A percentile compares a stretch with the other conserved stretches of the same genome.
These are phyloP conservation scores for Detonula confervacea DNA, from an alignment of 352 stramenopile genomes.

Conservation along the genomic window DNA sequence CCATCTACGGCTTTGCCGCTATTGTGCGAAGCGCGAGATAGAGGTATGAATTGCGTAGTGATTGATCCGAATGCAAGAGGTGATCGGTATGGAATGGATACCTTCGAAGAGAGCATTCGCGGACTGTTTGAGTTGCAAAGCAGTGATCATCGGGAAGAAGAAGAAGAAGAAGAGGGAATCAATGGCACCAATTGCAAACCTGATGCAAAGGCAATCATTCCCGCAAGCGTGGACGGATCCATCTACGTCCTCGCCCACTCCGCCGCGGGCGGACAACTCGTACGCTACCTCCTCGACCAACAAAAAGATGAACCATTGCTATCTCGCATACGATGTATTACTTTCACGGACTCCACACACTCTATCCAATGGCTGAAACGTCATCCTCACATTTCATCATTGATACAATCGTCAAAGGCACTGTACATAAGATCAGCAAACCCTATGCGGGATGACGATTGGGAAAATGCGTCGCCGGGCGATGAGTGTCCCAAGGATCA, in stretches of 20 bases:
- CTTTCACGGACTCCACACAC: slow-evolving; percentile 82
- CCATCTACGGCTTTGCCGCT: slow-evolving; percentile 43
- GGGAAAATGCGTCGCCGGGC: slow-evolving; percentile 45
- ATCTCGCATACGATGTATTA: slow-evolving; percentile 64
- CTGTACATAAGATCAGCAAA: slow-evolving; percentile 73
- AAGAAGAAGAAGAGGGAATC: slow-evolving; percentile 2
- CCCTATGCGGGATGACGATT: slow-evolving; percentile 47
- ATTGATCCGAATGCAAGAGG: slow-evolving; percentile 62
- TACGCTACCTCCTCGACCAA: slow-evolving; percentile 62
- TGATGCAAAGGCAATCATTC: slow-evolving; percentile 7
- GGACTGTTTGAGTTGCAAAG: slow-evolving; percentile 34
- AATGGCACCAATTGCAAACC: background rate
- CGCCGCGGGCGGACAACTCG: slow-evolving; percentile 66
- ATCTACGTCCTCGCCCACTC: slow-evolving; percentile 79
- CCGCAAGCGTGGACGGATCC: slow-evolving; percentile 13
- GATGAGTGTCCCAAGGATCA: slow-evolving; percentile 58
- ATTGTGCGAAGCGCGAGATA: slow-evolving; percentile 35
- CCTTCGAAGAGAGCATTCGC: slow-evolving; percentile 46
- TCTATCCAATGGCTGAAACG: slow-evolving; percentile 76
- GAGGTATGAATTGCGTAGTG: slow-evolving; percentile 51
- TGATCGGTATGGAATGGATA: slow-evolving; percentile 42
- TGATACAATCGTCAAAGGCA: slow-evolving; percentile 66
- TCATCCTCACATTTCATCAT: slow-evolving; percentile 48
- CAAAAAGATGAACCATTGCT: slow-evolving; percentile 34
- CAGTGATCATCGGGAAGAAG: background rate